phyloP scores from a whole-genome alignment of 2,329 filamentous ascomycete genomes.

The Trichoderma atroviride region DNA sequence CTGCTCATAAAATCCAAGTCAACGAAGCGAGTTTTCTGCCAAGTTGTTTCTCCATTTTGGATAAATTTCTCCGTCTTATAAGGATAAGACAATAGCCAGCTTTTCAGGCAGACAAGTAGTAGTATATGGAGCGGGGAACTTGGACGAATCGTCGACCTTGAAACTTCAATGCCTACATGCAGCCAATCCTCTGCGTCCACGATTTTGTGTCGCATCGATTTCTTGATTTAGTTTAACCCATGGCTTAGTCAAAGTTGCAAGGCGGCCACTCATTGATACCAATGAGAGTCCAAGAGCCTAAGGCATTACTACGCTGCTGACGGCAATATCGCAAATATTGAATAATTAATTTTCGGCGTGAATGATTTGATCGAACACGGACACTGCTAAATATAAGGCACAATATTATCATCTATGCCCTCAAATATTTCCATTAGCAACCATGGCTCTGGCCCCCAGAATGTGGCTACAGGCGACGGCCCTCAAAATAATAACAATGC shows the following conservation, averaged over 20 bases:
- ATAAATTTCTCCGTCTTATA: too few species aligned
- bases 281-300: not conserved
- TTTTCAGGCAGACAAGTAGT: not conserved
- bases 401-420: not conserved
- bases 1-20: too few species aligned
- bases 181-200: not conserved
- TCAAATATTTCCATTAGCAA: not conserved
- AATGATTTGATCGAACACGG: not conserved
- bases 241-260: not conserved
- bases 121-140: not conserved
- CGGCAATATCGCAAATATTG: not conserved
- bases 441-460: not conserved
- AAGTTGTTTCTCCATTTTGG: not conserved
- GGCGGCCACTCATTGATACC: not conserved
- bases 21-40: too few species aligned
- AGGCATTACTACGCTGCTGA: not conserved
- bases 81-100: not conserved
- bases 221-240: not conserved
- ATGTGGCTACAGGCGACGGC: not conserved
- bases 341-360: not conserved
- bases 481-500: not conserved
- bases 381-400: not conserved
- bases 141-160: too few species aligned
- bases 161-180: too few species aligned
- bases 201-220: not conserved